Evolutionary conservation across 805 yeast genomes (phyloP), one percentile per base, ranked within the genome.

Genomic region (Wickerhamiella australiensis): DNA sequence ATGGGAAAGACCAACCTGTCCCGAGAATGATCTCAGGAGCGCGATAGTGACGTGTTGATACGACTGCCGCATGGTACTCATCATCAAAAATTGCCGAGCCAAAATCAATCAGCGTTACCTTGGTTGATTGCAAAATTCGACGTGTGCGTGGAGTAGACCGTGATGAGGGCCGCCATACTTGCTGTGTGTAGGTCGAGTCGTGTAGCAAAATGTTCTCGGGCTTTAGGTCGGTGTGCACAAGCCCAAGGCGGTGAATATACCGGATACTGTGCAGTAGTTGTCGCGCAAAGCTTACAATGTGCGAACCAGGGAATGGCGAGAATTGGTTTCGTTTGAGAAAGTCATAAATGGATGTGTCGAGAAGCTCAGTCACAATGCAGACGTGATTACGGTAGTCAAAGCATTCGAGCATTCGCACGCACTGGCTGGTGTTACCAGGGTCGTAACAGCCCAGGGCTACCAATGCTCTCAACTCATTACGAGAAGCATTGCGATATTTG

Each of bases 11-110:
- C 97, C 98, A 92, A 17, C 96, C 96, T n/a, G 77, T 73, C 1
- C 96, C 96, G 26, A 92, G 67, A 1, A 90, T 86, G 54, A 92
- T 87, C 63, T 92, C 98, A 0, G 98, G 98, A 0, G 98, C 98
- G 49, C 98, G 71, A 65, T 92, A 92, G 65, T 92, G 98, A 46
- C 99, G 73, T 1, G 99, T 92, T 6, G 95, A 85, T 9, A 92
- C 95, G 13, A 92, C 79, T 18, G 83, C 78, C 3, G 94, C 80
- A 69, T 92, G 99, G 62, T 84, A 87, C 67, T 92, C 97, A 65
- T 88, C 94, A 57, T 84, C 76, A 60, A 92, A 92, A 3, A 94
- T 80, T 0, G 98, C 96, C 36, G 92, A 80, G n/a, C 99, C 99
- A 65, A 92, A 92, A 67, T 92, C 99, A 53, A 92, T 92, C 23